Base-by-base conservation (phyloP, 352 stramenopile species). In the Phytophthora fragariaefolia region DNA sequence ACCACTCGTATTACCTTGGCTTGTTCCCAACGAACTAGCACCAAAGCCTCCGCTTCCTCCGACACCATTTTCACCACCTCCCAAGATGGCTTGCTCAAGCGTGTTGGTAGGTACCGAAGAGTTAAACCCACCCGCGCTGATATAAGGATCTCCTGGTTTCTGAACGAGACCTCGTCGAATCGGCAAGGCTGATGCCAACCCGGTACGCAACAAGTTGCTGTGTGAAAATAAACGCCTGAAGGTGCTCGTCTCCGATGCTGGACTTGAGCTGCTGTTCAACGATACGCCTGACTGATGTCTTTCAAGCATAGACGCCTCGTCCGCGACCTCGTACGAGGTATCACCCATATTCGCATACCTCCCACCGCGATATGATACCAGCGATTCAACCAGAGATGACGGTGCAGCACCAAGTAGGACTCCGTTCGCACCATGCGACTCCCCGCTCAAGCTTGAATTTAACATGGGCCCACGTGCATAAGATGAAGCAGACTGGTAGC, bases 1-100 rank as follows among this genome's bases (percentile, higher is more conserved):
- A 55, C 43, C 55, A 22, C 63, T 76, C 49, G 18, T 48, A 57
- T 24, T 42, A 13, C 62, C 55, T 53, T 76, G 71, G 32, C 58
- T 71, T 22, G 62, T 54, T 63, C 63, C 67, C 38, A 74, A 47
- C 6, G 58, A 62, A 23, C 56, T 64, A 1, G 59, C 73, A 17
- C 59, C 69, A 40, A 53, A 68, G 55, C 55, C 73, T 2, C 66
- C 53, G 42, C 47, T 63, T 12, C 57, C 69, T 18, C 26, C 64
- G 26, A 52, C 55, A 40, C 68, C 36, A 36, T 68, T 74, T 28
- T 51, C 58, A 58, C 64, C 53, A 42, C 78, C 63, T 28, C 80
- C 83, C 22, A 93, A 69, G 28, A 93, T 90, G n/a, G 66, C 78
- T 61, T 92, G 83, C 40, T 93, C 85, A 12, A 93, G 55, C 3